These are phyloP conservation scores for Solanum okadae DNA, from an alignment of 257 asterid species.

Conservation along the genomic window DNA sequence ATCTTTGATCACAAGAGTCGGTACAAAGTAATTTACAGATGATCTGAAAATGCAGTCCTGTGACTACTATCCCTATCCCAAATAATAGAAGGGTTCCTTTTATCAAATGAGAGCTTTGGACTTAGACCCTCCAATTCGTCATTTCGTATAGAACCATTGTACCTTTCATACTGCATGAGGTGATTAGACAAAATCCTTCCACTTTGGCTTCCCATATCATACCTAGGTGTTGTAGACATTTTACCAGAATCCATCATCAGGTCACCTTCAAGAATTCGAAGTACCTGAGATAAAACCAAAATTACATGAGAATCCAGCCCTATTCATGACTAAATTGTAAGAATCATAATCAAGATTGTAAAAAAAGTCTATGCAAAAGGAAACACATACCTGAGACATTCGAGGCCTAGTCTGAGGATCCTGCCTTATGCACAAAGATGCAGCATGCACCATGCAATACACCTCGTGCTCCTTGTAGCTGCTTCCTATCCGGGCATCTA, in stretches of 20 bases:
- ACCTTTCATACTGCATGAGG: constrained; percentile 27
- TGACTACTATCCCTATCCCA: constrained; percentile 16
- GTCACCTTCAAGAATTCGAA: constrained; percentile 81
- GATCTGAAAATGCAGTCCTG: constrained; percentile 6
- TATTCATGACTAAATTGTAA: not conserved
- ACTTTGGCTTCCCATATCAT: constrained; percentile 57
- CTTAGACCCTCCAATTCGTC: constrained; percentile 36
- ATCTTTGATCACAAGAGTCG: not conserved
- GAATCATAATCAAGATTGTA: not conserved
- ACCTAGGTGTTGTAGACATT: constrained; percentile 30
- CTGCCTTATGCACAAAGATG: constrained; percentile 50
- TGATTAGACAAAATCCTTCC: constrained; percentile 41
- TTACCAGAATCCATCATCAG: constrained; percentile 45
- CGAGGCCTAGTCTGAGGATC: constrained; percentile 72
- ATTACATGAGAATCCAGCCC: not conserved
- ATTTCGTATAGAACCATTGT: constrained; percentile 10
- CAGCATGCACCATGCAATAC: constrained; percentile 59
- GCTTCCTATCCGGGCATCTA: constrained; percentile 41
- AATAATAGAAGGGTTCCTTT: constrained; percentile 11
- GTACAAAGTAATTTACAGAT: constrained; percentile 3
- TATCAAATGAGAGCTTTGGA: constrained; percentile 31
- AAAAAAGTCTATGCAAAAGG: not conserved
- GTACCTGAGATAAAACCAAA: constrained; percentile 37
- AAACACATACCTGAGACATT: constrained; percentile 53
- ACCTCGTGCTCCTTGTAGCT: constrained; percentile 38